phyloP scores from a whole-genome alignment of 345 rosid genomes.

The Populus nigra region DNA sequence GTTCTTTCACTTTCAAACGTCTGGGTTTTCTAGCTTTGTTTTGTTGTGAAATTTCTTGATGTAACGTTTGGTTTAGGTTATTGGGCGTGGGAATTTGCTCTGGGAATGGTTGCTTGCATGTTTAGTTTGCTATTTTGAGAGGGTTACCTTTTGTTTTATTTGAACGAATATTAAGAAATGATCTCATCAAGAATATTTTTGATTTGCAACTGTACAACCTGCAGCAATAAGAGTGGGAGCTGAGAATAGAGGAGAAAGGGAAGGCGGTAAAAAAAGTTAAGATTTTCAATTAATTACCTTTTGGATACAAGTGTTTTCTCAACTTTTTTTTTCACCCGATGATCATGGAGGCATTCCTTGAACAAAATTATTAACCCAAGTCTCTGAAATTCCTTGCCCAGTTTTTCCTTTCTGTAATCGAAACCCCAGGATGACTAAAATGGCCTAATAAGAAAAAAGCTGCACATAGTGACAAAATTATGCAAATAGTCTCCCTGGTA shows the following conservation, averaged over 20 bases:
- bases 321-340: slow-evolving; percentile 26
- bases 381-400: slow-evolving; percentile 33
- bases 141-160: slow-evolving; percentile 2
- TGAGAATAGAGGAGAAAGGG: too few relatives aligned
- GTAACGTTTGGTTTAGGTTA: slow-evolving; percentile 22
- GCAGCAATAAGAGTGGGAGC: background rate
- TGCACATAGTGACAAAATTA: slow-evolving; percentile 40
- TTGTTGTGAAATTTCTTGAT: slow-evolving; percentile 4
- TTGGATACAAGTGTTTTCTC: background rate
- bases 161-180: background rate
- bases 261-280: background rate
- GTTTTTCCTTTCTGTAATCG: slow-evolving; percentile 40
- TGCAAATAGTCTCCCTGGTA: slow-evolving; percentile 36
- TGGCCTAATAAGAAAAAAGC: slow-evolving; percentile 32
- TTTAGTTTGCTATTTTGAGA: slow-evolving; percentile 16
- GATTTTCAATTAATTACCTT: background rate
- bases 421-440: slow-evolving; percentile 38
- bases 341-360: slow-evolving; percentile 31
- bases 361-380: slow-evolving; percentile 7
- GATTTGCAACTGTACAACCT: background rate
- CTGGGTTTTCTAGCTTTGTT: slow-evolving; percentile 12
- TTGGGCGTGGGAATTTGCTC: slow-evolving; percentile 15
- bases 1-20: slow-evolving; percentile 10
- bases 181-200: slow-evolving; percentile 10
- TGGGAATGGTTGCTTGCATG: slow-evolving; percentile 16